These are phyloP conservation scores for Malus hybrid DNA, from an alignment of 331 rosid genomes.

Conservation along the genomic window DNA sequence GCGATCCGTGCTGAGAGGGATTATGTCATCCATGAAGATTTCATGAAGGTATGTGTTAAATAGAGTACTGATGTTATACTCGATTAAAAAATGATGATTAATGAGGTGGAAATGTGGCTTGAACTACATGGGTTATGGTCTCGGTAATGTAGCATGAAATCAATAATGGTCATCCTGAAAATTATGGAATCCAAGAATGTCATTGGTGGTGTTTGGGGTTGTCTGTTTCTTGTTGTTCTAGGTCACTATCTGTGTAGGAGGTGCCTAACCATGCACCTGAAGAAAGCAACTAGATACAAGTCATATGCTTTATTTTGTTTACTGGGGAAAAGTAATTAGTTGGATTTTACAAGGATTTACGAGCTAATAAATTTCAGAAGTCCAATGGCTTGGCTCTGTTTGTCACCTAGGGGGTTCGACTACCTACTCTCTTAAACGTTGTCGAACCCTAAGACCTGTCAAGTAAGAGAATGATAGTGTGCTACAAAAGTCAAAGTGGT, in stretches of 20 bases:
- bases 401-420: background rate
- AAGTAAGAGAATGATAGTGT: background rate
- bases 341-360: background rate
- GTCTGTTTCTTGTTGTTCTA: background rate
- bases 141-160: background rate
- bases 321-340: background rate
- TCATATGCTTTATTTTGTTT: background rate
- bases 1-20: constrained; percentile 97
- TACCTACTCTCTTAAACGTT: background rate
- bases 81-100: background rate
- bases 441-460: background rate
- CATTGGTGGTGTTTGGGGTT: background rate
- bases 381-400: background rate
- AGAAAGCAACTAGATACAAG: background rate
- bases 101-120: background rate
- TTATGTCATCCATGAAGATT: constrained; percentile 92
- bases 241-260: background rate
- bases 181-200: background rate
- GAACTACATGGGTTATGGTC: background rate
- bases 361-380: background rate
- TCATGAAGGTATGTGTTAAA: constrained; percentile 60
- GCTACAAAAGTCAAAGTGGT: background rate
- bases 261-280: background rate
- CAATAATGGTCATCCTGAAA: background rate
- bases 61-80: background rate